Conservation (phyloP, 2,329 filamentous ascomycete genomes). For the Dichotomopilus funicola region DNA sequence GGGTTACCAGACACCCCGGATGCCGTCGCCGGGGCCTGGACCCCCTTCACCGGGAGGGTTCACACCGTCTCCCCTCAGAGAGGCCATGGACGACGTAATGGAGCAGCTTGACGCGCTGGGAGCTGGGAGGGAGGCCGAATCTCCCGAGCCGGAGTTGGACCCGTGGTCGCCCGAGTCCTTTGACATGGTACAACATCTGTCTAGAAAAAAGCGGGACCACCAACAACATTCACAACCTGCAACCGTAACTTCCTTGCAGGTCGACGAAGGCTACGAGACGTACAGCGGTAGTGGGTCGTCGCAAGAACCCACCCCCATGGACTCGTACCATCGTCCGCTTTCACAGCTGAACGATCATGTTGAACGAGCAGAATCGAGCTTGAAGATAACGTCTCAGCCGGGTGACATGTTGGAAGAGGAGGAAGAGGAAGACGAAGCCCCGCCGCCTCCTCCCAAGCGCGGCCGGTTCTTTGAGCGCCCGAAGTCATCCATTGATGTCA, state of each 20-base stretch:
- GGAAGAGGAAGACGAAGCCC: slow-evolving; percentile 47
- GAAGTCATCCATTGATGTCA: slow-evolving; percentile 51
- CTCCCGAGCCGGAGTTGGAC: slow-evolving; percentile 47
- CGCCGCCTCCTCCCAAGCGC: slow-evolving; percentile 57
- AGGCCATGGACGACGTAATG: slow-evolving; percentile 98
- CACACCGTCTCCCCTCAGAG: slow-evolving; percentile 85
- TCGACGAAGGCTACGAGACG: slow-evolving; percentile 56
- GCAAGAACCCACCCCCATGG: slow-evolving; percentile 39
- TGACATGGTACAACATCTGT: slow-evolving; percentile 45
- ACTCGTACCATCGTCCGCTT: slow-evolving; percentile 42
- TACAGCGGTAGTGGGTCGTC: slow-evolving; percentile 48
- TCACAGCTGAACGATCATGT: slow-evolving; percentile 81
- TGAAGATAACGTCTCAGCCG: slow-evolving; percentile 64
- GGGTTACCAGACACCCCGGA: slow-evolving; percentile 49
- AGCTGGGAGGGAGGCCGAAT: slow-evolving; percentile 44
- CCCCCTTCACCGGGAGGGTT: slow-evolving; percentile 64
- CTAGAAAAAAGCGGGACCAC: slow-evolving; percentile 29
- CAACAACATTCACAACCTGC: slow-evolving; percentile 61
- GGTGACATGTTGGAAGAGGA: slow-evolving; percentile 46
- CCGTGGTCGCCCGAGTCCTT: slow-evolving; percentile 93
- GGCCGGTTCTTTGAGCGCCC: slow-evolving; percentile 45
- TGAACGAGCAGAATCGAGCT: slow-evolving; percentile 79
- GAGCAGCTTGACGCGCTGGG: slow-evolving; percentile 86
- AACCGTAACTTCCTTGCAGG: slow-evolving; percentile 55
- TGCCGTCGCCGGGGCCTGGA: slow-evolving; percentile 56